phyloP scores from a whole-genome alignment of 352 stramenopile species.

The Elongisporangium senticosum region DNA sequence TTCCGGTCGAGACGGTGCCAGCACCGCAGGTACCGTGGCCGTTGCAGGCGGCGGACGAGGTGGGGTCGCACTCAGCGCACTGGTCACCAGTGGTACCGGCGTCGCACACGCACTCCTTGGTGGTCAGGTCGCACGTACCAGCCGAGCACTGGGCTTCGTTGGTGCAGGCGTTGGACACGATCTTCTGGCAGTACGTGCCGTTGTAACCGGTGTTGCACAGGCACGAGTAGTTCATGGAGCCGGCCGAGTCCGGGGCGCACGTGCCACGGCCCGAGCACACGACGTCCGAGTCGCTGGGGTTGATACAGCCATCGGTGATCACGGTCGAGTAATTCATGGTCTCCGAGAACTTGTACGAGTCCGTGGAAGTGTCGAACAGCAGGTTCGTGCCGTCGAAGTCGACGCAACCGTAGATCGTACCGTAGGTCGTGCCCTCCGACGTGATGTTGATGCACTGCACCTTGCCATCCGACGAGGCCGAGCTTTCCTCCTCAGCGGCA shows the following conservation, averaged over 20 bases:
- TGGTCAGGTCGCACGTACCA: slow-evolving; percentile 55
- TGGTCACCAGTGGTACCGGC: slow-evolving; percentile 58
- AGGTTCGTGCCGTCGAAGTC: slow-evolving; percentile 63
- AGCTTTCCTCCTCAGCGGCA: not conserved
- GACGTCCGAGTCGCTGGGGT: slow-evolving; percentile 54
- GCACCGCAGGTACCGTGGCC: slow-evolving; percentile 48
- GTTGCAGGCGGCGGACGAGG: slow-evolving; percentile 48
- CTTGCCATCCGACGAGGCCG: slow-evolving; percentile 19
- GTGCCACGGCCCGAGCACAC: slow-evolving; percentile 74
- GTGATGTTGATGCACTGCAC: slow-evolving; percentile 34
- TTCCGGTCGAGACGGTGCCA: slow-evolving; percentile 13
- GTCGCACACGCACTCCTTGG: slow-evolving; percentile 60
- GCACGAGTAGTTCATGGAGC: slow-evolving; percentile 55
- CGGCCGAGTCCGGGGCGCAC: slow-evolving; percentile 33
- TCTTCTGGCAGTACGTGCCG: slow-evolving; percentile 72
- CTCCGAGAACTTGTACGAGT: slow-evolving; percentile 42
- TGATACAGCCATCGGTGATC: slow-evolving; percentile 52
- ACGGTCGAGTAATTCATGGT: slow-evolving; percentile 59
- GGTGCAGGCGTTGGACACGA: slow-evolving; percentile 68
- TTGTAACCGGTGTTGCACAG: slow-evolving; percentile 73
- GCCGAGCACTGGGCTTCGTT: slow-evolving; percentile 56
- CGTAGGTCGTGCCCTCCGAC: slow-evolving; percentile 19
- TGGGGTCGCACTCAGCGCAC: slow-evolving; percentile 61
- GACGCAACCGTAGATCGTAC: slow-evolving; percentile 75
- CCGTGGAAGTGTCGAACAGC: slow-evolving; percentile 41